phyloP scores from a whole-genome alignment of 306 rosid genomes.

The Casuarina glauca region DNA sequence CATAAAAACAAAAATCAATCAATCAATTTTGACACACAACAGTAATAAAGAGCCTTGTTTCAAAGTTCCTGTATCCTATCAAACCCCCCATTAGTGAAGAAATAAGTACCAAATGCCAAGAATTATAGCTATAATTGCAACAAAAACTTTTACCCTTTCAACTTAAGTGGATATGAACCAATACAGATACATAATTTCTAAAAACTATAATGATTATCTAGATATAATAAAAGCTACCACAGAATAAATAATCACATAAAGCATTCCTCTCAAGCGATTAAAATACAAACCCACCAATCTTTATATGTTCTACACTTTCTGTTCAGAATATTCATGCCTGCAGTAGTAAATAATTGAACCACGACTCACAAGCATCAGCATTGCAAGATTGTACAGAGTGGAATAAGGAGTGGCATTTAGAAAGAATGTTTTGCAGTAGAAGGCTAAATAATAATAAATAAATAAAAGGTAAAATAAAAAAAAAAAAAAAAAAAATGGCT shows the following conservation, averaged over 20 bases:
- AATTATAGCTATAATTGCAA: not conserved
- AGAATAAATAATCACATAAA: no score
- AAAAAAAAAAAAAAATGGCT: not conserved
- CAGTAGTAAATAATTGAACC: no score
- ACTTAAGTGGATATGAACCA: no score
- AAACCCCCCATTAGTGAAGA: not conserved
- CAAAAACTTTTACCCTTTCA: no score
- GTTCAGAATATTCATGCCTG: not conserved
- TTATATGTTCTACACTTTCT: not conserved
- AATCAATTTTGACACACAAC: not conserved
- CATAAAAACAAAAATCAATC: not conserved
- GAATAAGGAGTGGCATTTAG: no score
- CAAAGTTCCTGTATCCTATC: not conserved
- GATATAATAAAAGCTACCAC: no score
- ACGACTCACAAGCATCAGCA: no score
- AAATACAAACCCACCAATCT: not conserved
- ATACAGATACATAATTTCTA: no score
- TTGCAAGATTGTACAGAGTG: no score
- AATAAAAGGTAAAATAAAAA: no score
- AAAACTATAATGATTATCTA: no score
- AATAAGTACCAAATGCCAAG: not conserved
- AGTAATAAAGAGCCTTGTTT: not conserved
- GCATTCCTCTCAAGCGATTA: not conserved
- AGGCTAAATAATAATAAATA: not conserved
- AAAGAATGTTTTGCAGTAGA: not conserved